phyloP scores from a whole-genome alignment of 2,329 filamentous ascomycete species.

The Clarireedia monteithiana region DNA sequence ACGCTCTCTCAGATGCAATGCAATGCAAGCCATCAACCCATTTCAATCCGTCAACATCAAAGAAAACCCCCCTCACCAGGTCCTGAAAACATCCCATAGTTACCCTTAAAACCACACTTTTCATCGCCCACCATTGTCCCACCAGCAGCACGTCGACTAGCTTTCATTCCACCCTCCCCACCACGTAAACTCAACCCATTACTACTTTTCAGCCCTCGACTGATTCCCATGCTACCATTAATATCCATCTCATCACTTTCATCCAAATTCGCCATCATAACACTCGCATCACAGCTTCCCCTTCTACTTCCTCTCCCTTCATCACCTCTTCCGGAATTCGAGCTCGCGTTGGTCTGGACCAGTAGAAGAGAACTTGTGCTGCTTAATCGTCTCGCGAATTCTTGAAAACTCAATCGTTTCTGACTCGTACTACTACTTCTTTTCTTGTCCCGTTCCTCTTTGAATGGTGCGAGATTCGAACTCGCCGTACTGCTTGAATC shows the following conservation, averaged over 20 bases:
- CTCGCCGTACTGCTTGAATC: conserved; percentile 13
- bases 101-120: background rate
- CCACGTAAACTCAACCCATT: background rate
- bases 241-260: background rate
- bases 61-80: conserved; percentile 46
- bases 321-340: conserved; percentile 21
- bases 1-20: too few relatives aligned
- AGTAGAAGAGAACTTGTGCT: conserved; percentile 52
- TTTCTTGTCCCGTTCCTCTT: conserved; percentile 35
- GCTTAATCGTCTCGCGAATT: conserved; percentile 51
- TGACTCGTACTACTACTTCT: conserved; percentile 43
- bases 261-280: background rate
- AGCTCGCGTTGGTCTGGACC: conserved; percentile 45
- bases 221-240: background rate
- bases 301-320: conserved; percentile 21
- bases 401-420: conserved; percentile 53
- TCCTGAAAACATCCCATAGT: conserved; percentile 11
- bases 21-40: background rate
- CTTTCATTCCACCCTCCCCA: conserved; percentile 7
- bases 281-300: conserved; percentile 13
- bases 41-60: conserved; percentile 21
- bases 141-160: conserved; percentile 37
- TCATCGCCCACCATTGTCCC: background rate
- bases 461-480: conserved; percentile 11
- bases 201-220: conserved; percentile 7